Evolutionary conservation across 208 protist species (phyloP).

Genomic region (Wallacemonas sp.): DNA sequence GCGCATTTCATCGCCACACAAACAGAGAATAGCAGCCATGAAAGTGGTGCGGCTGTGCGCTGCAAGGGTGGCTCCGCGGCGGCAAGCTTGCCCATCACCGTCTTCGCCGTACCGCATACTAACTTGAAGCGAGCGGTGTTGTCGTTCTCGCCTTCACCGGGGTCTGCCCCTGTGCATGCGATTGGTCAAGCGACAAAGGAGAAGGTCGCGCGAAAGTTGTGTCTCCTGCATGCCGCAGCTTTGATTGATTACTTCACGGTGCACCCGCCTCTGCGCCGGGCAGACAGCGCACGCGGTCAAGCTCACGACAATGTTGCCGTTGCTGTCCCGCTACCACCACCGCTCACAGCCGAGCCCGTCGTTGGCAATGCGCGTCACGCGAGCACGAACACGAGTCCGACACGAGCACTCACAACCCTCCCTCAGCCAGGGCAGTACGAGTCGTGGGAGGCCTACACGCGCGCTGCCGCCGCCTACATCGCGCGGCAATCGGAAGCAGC

Average conservation of each 20-base stretch:
- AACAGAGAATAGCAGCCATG: neutral
- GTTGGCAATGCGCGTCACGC: neutral
- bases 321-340: neutral
- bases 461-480: slow-evolving; percentile 39
- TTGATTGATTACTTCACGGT: slow-evolving; percentile 75
- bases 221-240: slow-evolving; percentile 70
- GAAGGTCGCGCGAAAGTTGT: slow-evolving; percentile 54
- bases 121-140: slow-evolving; percentile 51
- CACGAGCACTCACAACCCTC: no score
- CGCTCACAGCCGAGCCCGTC: neutral
- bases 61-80: neutral
- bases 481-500: neutral
- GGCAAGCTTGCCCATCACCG: slow-evolving; percentile 6
- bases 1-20: neutral
- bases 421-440: slow-evolving; percentile 25
- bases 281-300: neutral
- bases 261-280: neutral
- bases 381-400: no score
- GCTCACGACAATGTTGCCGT: neutral
- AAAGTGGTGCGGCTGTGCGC: neutral
- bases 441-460: slow-evolving; percentile 43
- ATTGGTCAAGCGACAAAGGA: slow-evolving; percentile 59
- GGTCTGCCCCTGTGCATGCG: slow-evolving; percentile 26
- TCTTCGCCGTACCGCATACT: slow-evolving; percentile 36
- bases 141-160: slow-evolving; percentile 25